Percentiles rank a stretch among this genome's conserved stretches.
Evolutionary conservation across 31 red algal species (phyloP).

Genomic region (Endocladia muricata): DNA sequence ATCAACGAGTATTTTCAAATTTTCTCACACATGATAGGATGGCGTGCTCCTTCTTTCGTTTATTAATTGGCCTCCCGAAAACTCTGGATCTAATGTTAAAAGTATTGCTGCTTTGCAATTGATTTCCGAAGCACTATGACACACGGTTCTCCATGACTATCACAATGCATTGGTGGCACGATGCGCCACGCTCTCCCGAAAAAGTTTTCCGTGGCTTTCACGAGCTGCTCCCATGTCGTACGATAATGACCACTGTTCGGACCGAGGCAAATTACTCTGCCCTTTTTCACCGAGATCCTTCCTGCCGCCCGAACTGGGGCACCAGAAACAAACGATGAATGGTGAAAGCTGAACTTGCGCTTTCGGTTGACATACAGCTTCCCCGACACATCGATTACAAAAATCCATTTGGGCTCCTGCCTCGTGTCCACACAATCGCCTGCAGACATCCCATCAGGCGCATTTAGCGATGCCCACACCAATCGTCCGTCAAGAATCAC

Average conservation of each 20-base stretch:
- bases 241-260: slow-evolving; percentile 57
- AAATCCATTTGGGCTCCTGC: slow-evolving; percentile 37
- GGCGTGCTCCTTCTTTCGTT: no score
- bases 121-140: no score
- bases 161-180: no score
- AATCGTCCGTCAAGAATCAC: slow-evolving; percentile 14
- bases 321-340: slow-evolving; percentile 52
- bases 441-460: not conserved
- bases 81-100: no score
- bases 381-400: slow-evolving; percentile 37
- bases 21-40: no score
- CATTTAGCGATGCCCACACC: slow-evolving; percentile 14
- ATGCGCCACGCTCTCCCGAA: no score
- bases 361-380: slow-evolving; percentile 27
- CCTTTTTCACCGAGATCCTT: slow-evolving; percentile 19
- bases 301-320: slow-evolving; percentile 33
- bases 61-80: no score
- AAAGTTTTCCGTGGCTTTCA: slow-evolving; percentile 5
- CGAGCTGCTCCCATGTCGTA: slow-evolving; percentile 9
- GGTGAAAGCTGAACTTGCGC: slow-evolving; percentile 38
- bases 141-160: no score
- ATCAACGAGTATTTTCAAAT: no score
- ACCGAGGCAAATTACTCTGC: slow-evolving; percentile 12
- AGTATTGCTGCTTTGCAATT: no score
- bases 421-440: slow-evolving; percentile 3